phyloP scores from a whole-genome alignment of 352 stramenopile genomes.

The Phytophthora pistaciae region DNA sequence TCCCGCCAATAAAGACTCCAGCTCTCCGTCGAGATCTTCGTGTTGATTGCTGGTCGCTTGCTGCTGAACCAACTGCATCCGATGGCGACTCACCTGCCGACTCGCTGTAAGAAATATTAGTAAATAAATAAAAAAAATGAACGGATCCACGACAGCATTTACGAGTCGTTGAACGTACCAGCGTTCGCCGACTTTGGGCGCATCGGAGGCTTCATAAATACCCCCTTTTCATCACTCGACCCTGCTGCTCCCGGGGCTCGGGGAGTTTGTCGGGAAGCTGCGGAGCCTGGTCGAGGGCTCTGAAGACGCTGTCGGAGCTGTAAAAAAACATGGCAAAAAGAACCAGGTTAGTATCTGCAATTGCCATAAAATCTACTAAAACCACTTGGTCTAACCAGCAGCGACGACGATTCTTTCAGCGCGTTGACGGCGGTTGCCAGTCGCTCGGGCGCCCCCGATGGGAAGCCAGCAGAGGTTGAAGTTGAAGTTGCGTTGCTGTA shows the following conservation, averaged over 20 bases:
- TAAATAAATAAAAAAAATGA: neutral
- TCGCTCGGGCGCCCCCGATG: slow-evolving; percentile 18
- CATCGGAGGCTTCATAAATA: slow-evolving; percentile 49
- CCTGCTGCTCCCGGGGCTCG: slow-evolving; percentile 14
- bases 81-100: slow-evolving; percentile 48
- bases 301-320: slow-evolving; percentile 63
- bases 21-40: slow-evolving; percentile 5
- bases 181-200: slow-evolving; percentile 47
- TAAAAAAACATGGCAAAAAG: slow-evolving; percentile 4
- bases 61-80: slow-evolving; percentile 47
- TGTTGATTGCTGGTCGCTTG: slow-evolving; percentile 24
- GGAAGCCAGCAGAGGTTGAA: slow-evolving; percentile 12
- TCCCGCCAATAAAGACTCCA: neutral
- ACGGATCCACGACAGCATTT: no score
- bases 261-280: slow-evolving; percentile 22
- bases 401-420: slow-evolving; percentile 10
- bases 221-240: slow-evolving; percentile 21
- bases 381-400: slow-evolving; percentile 2
- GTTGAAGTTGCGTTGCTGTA: slow-evolving; percentile 9
- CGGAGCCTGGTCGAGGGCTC: slow-evolving; percentile 47
- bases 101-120: slow-evolving; percentile 15
- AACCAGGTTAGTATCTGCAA: neutral
- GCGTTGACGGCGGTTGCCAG: slow-evolving; percentile 28
- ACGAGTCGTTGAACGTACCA: slow-evolving; percentile 4
- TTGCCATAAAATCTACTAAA: neutral